Evolutionary conservation across 768 basidiomycete species (phyloP), one percentile per base, ranked within the genome.

Genomic region (Mycena vulgaris): DNA sequence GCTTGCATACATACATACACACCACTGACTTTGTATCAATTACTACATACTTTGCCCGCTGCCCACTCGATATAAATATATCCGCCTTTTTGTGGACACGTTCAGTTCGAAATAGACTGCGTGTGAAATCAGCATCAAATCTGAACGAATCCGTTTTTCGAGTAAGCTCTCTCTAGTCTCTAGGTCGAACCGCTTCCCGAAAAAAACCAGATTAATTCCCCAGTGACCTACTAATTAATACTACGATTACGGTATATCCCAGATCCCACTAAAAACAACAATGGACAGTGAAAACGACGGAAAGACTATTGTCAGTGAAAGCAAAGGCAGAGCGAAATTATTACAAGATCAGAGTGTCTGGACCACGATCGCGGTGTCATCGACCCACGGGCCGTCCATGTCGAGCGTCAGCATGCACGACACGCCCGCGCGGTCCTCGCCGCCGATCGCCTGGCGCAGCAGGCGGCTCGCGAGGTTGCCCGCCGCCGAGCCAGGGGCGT

Each of bases 351-450:
- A 90, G 39, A 91, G 78, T 47, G 85, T 87, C 68, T 90, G 89
- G 63, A 92, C 90, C 64, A 92, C 83, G 66, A 92, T 87, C 11
- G 90, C 83, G 11, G 91, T 89, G 77, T 92, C 91, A 70, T 92
- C 91, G 68, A 92, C 83, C 90, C 91, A 92, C 21, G 88, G 85
- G 47, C 80, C 81, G 64, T 90, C 88, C 87, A 90, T 86, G 74
- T 92, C 89, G 75, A 92, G 78, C 37, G 89, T 91, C 80, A 92
- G 77, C 64, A 87, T 86, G 66, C 84, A 84, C 40, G 90, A 91
- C 47, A 91, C 88, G 40, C 82, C 79, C 67, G 80, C 83, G 30
- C 80, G 69, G 68, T 91, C 88, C 31, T 87, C 86, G 28, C 91
- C 89, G 58, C 90, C 90, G 13, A 92, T 81, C 1, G 86, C 87